Evolutionary conservation across 805 yeast species (phyloP).

Genomic region (Pichia manshurica): DNA sequence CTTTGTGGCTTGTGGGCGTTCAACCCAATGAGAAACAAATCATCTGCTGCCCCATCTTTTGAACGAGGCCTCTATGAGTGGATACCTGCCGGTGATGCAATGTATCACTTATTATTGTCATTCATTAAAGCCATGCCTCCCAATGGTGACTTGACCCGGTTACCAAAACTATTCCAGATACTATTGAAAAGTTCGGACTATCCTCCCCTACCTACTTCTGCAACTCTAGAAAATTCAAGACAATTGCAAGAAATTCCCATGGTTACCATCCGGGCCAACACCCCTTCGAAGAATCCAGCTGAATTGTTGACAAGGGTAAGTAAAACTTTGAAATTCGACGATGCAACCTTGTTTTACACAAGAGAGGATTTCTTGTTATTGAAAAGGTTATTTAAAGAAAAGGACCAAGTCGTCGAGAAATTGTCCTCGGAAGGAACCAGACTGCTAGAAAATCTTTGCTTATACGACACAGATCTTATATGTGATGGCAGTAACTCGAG

Average conservation of each 20-base stretch:
- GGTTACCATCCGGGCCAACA: slow-evolving; percentile 34
- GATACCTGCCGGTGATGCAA: slow-evolving; percentile 79
- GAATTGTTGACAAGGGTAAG: slow-evolving; percentile 58
- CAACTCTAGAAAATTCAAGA: slow-evolving; percentile 20
- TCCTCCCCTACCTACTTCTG: slow-evolving; percentile 54
- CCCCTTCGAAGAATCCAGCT: slow-evolving; percentile 41
- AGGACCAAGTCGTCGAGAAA: slow-evolving; percentile 50
- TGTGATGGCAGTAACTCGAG: slow-evolving; percentile 33
- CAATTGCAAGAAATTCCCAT: slow-evolving; percentile 32
- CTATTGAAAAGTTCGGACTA: slow-evolving; percentile 60
- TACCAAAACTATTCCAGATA: slow-evolving; percentile 64
- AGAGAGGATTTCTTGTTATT: slow-evolving; percentile 73
- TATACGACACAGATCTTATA: slow-evolving; percentile 31
- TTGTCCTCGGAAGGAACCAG: slow-evolving; percentile 72
- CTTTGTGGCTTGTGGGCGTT: slow-evolving; percentile 91
- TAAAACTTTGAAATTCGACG: slow-evolving; percentile 59
- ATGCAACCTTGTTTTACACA: slow-evolving; percentile 62
- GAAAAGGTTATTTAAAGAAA: slow-evolving; percentile 61
- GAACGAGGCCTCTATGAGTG: slow-evolving; percentile 69
- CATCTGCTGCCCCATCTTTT: slow-evolving; percentile 35
- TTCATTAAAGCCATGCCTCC: slow-evolving; percentile 74
- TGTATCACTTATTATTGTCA: slow-evolving; percentile 72
- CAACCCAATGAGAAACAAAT: slow-evolving; percentile 29
- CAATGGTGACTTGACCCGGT: slow-evolving; percentile 45
- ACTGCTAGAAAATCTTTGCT: slow-evolving; percentile 37